Evolutionary conservation across 2,329 filamentous ascomycete species (phyloP), one percentile per base, ranked within the genome.

Genomic region (Neonectria ditissima): DNA sequence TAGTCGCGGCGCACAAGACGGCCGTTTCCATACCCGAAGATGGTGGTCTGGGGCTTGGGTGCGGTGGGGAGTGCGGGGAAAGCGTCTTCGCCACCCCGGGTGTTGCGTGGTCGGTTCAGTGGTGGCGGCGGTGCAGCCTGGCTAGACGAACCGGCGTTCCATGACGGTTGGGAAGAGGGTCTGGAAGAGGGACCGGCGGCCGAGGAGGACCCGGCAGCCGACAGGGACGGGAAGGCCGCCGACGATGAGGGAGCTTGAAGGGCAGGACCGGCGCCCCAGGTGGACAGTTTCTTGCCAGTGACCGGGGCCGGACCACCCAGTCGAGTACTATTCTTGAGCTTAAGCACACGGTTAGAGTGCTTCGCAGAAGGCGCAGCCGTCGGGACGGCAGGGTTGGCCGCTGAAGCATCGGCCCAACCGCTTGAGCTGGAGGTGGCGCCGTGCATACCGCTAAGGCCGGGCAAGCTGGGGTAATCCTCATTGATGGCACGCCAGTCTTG

Each of bases 401-500:
- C 82, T 0, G 87, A 87, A 0, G 84, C 92, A 45, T 76, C 82
- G 67, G 78, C 89, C 89, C 91, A 88, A 62, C 86, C 87, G 59
- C 82, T 86, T 10, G 80, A 85, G 9, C 84, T 80, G 0, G 85
- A 86, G 0, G 86, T 86, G 4, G 82, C 84, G 26, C 90, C 89
- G 39, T 89, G 85, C 79, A 91, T 87, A 54, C 91, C 91, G 58
- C 87, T 86, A 1, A 92, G 86, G 0, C 91, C 91, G 1, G 95
- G 94, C 1, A 98, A 83, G 2, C 92, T 93, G 0, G 95, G 95
- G 71, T 97, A 98, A 76, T 97, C 94, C 78, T 97, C 94, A 69
- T 97, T 97, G 80, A 97, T 96, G 39, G 94, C 94, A 50, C 93
- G 92, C 93, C 95, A 97, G 79, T 97, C 92, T 71, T 93, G 93